These are phyloP conservation scores for Aspergillus sergii DNA, from an alignment of 2,329 filamentous ascomycete genomes.

Conservation along the genomic window DNA sequence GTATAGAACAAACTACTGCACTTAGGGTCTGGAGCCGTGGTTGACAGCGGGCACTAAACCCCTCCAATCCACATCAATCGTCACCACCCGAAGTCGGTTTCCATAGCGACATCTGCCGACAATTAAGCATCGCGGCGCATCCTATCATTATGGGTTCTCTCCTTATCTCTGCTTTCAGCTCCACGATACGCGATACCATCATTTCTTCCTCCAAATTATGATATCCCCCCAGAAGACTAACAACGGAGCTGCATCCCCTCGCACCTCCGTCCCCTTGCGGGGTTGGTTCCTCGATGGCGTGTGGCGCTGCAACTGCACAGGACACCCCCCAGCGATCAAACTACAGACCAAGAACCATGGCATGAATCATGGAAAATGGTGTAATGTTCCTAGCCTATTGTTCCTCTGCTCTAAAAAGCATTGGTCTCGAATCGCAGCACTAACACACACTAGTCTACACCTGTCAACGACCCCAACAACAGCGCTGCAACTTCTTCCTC, in stretches of 20 bases:
- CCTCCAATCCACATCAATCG: conserved; percentile 3
- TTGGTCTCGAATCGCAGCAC: neutral
- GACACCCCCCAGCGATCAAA: conserved; percentile 55
- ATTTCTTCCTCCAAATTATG: conserved; percentile 17
- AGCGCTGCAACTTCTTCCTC: conserved; percentile 62
- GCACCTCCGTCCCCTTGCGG: conserved; percentile 26
- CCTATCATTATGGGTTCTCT: neutral
- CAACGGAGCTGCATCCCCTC: conserved; percentile 19
- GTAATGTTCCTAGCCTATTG: conserved; percentile 31
- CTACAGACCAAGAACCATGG: conserved; percentile 61
- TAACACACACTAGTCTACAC: conserved; percentile 51
- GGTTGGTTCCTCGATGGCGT: conserved; percentile 47
- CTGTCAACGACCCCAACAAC: conserved; percentile 54
- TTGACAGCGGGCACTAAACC: conserved; percentile 6
- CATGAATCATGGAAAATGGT: conserved; percentile 59
- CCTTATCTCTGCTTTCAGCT: neutral
- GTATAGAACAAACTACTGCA: conserved; percentile 1
- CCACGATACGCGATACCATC: conserved; percentile 1
- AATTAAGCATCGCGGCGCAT: neutral
- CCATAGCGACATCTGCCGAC: conserved; percentile 22
- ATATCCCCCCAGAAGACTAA: conserved; percentile 25
- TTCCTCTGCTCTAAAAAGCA: neutral
- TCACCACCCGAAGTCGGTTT: conserved; percentile 17
- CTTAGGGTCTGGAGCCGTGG: neutral
- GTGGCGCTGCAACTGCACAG: conserved; percentile 61